Evolutionary conservation across 163 green algal genomes (phyloP).

Genomic region (Chlorella variabilis): DNA sequence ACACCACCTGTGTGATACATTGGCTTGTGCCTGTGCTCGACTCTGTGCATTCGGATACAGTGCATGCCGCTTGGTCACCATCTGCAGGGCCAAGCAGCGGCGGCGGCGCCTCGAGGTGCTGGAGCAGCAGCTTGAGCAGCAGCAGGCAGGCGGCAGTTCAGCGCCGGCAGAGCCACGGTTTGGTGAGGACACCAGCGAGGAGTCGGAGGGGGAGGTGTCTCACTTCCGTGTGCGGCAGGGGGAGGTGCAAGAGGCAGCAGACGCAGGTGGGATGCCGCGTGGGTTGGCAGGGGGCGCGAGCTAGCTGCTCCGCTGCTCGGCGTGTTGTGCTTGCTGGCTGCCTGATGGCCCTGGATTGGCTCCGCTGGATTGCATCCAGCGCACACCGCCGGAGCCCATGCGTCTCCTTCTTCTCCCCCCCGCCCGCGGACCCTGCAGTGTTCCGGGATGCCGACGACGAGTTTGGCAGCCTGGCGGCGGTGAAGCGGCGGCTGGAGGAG

Average conservation of each 20-base stretch:
- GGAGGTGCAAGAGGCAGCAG: conserved; percentile 69
- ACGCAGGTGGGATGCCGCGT: conserved; percentile 15
- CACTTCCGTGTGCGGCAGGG: conserved; percentile 56
- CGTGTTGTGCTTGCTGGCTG: no score
- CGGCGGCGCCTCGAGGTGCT: conserved; percentile 11
- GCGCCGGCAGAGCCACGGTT: conserved; percentile 16
- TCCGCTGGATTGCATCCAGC: no score
- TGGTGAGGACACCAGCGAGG: conserved; percentile 51
- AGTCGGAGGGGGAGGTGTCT: conserved; percentile 59
- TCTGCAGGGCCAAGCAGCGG: conserved; percentile 44
- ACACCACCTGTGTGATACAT: no score
- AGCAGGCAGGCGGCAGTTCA: not conserved
- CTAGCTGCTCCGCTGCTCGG: no score
- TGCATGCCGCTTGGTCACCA: not conserved
- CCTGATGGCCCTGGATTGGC: not conserved
- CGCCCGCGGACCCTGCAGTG: conserved; percentile 37
- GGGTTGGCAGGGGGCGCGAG: not conserved
- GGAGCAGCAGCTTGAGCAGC: conserved; percentile 16
- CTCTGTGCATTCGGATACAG: not conserved
- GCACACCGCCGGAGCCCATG: no score
- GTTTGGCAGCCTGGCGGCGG: conserved; percentile 60
- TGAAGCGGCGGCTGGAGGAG: conserved; percentile 56
- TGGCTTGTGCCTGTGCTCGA: no score
- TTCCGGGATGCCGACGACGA: conserved; percentile 86
- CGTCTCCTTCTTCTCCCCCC: not conserved